Evolutionary conservation across 1,139 yeast species (phyloP).

Genomic region (Sugiyamaella xylanicola): DNA sequence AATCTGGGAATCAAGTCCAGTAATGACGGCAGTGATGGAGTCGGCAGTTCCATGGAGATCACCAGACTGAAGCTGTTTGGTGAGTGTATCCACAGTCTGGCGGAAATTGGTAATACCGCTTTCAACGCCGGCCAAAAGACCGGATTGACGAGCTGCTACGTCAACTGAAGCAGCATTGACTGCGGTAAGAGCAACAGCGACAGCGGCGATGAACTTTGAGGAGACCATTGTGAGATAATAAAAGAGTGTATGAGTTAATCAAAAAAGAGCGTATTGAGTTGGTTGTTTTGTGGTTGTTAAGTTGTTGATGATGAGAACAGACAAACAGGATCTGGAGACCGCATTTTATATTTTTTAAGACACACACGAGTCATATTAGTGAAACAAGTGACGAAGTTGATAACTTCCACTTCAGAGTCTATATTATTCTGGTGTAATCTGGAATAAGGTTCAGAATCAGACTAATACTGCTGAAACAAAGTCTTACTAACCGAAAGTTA

Average conservation of each 20-base stretch:
- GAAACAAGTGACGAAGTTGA: too few species aligned
- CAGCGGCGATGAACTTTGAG: constrained; percentile 4
- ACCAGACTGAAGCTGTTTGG: constrained; percentile 26
- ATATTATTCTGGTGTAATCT: too few species aligned
- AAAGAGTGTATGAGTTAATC: background rate
- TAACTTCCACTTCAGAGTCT: too few species aligned
- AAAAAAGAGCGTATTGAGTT: background rate
- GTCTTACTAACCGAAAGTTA: too few species aligned
- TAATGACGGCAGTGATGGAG: constrained; percentile 31
- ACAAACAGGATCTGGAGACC: too few species aligned
- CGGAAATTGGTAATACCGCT: constrained; percentile 30
- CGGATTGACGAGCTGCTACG: background rate
- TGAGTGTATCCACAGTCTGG: constrained; percentile 31
- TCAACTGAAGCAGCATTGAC: constrained; percentile 5
- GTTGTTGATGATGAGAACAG: background rate
- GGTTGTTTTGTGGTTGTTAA: background rate
- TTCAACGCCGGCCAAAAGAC: constrained; percentile 6
- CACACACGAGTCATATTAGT: too few species aligned
- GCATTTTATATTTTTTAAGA: too few species aligned
- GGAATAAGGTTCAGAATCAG: too few species aligned
- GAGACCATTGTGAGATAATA: constrained; percentile 2
- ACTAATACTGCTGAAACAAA: too few species aligned
- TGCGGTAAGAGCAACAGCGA: background rate
- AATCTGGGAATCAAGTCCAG: constrained; percentile 37
- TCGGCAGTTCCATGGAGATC: constrained; percentile 35